Percentiles rank a stretch among this genome's conserved stretches.
phyloP scores from a whole-genome alignment of 2,329 filamentous ascomycete genomes.

The Penicillium sp. region DNA sequence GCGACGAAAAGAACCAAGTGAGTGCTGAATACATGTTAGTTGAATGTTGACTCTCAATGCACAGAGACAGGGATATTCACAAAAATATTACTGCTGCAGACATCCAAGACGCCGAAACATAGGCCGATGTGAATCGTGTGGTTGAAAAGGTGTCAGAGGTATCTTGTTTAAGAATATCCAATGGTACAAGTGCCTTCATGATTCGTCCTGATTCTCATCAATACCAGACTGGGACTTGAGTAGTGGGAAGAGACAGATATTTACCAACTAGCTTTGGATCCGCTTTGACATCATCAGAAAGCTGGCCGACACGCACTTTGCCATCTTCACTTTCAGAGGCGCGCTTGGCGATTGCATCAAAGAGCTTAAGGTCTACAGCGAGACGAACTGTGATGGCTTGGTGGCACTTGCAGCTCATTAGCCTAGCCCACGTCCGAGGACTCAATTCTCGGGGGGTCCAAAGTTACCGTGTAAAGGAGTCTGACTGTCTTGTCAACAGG shows the following conservation, averaged over 20 bases:
- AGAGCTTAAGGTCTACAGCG: constrained; percentile 1
- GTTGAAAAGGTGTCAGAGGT: too few relatives aligned
- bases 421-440: too few relatives aligned
- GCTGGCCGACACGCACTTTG: neutral
- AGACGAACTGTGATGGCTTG: constrained; percentile 2
- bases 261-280: neutral
- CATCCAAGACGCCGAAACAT: too few relatives aligned
- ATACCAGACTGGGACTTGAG: neutral
- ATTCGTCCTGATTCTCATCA: neutral
- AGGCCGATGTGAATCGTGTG: too few relatives aligned
- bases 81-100: neutral
- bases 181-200: neutral
- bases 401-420: neutral
- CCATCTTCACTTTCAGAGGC: neutral
- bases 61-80: neutral
- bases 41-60: neutral
- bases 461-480: too few relatives aligned
- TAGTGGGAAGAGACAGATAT: neutral
- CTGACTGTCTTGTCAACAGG: too few relatives aligned
- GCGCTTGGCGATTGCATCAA: neutral
- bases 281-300: neutral
- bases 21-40: neutral
- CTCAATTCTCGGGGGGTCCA: too few relatives aligned
- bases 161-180: too few relatives aligned
- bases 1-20: neutral